Evolutionary conservation across 2,329 filamentous ascomycete species (phyloP).

Genomic region (Beauveria brongniartii): DNA sequence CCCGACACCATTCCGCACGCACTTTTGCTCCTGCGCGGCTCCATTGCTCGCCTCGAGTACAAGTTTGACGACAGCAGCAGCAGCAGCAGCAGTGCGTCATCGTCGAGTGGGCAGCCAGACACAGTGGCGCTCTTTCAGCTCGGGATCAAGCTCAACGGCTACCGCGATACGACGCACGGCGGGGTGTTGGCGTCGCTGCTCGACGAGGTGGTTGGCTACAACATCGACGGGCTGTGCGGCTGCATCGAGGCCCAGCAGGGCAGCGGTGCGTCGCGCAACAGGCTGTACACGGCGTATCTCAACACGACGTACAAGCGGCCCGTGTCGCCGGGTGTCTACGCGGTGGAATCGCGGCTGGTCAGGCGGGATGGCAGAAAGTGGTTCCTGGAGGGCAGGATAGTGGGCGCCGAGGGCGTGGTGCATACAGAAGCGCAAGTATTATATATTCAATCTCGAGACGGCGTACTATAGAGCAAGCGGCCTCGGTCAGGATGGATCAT

Average conservation of each 20-base stretch:
- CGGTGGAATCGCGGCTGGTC: constrained; percentile 1
- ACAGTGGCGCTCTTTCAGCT: not conserved
- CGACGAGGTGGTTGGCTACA: constrained; percentile 1
- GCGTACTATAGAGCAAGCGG: not conserved
- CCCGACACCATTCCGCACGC: not conserved
- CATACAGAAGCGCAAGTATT: constrained; percentile 2
- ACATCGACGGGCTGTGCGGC: not conserved
- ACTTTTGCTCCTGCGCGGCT: not conserved
- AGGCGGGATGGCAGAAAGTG: constrained; percentile 3
- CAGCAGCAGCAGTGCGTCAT: not conserved
- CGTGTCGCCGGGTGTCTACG: constrained; percentile 3
- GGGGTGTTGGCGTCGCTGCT: constrained; percentile 3
- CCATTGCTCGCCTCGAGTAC: constrained; percentile 1
- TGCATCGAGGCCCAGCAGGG: not conserved
- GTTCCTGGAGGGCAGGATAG: not conserved
- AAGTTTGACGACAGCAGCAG: not conserved
- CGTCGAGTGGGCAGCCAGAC: not conserved
- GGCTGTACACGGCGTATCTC: constrained; percentile 4
- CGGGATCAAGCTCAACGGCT: constrained; percentile 6
- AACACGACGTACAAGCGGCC: not conserved
- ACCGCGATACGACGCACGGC: constrained; percentile 3
- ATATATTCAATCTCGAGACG: not conserved
- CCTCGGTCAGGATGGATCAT: not conserved
- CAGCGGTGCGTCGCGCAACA: not conserved
- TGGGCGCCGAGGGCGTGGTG: not conserved